Base-by-base conservation (phyloP, 371 early-diverging fungal genomes). In the Lichtheimia ramosa region DNA sequence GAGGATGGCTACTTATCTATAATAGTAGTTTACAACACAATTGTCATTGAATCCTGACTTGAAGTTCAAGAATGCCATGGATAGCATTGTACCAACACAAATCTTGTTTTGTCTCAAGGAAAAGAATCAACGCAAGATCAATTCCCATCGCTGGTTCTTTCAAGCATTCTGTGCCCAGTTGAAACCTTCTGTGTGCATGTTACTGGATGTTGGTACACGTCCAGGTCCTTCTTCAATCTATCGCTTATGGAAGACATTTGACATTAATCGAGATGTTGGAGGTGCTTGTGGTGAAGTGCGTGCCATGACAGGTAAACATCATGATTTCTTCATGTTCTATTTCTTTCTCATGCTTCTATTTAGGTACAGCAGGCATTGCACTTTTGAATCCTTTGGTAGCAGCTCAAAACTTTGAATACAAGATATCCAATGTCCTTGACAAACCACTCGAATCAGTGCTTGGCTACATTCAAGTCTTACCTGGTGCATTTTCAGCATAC, bases 121-220 rank as follows among this genome's bases (percentile, higher is more conserved):
- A 74, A 89, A 91, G 71, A 93, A 91, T 64, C 84, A 83, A 55
- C 88, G 91, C 56, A 91, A 94, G 78, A 92, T 96, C 81, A 96
- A 96, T 74, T 94, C 94, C 6, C 97, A 96, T 66, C 88, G 95
- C n/a, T 96, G 97, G 97, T 94, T 95, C 81, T 96, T 96, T 70
- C 94, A 95, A 66, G 95, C 96, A 12, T 89, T 96, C 64, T 88
- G 95, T 39, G 85, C 86, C n/a, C 63, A 93, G 39, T 58, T 96
- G 56, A 80, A 88, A 42, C 97, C 97, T 12, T 89, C 92, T 46
- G 86, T 96, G 15, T 92, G 93, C 70, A 86, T 96, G 43, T 81
- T 96, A 13, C 79, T 97, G 56, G 97, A 96, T 68, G 96, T 96
- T 24, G 97, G 97, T 4, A 97, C 97, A 18, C 88, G 89, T 58